Evolutionary conservation across 2,329 filamentous ascomycete genomes (phyloP).

Genomic region (Stagonosporopsis cucurbitacearum): DNA sequence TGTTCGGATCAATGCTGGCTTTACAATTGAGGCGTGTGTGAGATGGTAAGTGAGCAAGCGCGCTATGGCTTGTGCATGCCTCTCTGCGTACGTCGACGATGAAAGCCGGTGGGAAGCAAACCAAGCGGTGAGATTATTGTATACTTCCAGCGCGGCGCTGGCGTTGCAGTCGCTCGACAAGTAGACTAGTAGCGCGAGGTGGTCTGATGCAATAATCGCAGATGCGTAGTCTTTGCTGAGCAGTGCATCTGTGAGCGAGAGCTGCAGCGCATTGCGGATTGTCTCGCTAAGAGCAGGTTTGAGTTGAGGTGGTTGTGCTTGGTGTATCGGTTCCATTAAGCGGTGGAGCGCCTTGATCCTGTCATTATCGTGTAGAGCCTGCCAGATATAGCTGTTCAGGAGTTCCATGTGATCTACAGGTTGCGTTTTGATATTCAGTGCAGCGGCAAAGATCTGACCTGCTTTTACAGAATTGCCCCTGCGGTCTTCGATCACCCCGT

Average conservation of each 20-base stretch:
- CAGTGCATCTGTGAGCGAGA: slow-evolving; percentile 60
- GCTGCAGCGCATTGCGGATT: not conserved
- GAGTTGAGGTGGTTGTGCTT: not conserved
- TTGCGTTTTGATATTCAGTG: slow-evolving; percentile 64
- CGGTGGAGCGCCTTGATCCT: slow-evolving; percentile 41
- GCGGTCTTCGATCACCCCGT: slow-evolving; percentile 73
- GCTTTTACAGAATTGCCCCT: slow-evolving; percentile 65
- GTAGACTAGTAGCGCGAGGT: slow-evolving; percentile 71
- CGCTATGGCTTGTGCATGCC: slow-evolving; percentile 71
- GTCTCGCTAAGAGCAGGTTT: not conserved
- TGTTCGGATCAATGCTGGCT: slow-evolving; percentile 68
- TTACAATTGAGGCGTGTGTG: slow-evolving; percentile 67
- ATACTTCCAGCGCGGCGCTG: slow-evolving; percentile 47
- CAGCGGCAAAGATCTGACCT: slow-evolving; percentile 69
- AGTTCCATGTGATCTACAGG: slow-evolving; percentile 60
- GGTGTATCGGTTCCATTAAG: slow-evolving; percentile 27
- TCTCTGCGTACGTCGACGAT: slow-evolving; percentile 59
- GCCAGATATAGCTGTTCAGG: slow-evolving; percentile 69
- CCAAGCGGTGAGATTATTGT: slow-evolving; percentile 34
- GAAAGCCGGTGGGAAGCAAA: slow-evolving; percentile 33
- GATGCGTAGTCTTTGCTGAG: slow-evolving; percentile 50
- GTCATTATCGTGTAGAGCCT: slow-evolving; percentile 61
- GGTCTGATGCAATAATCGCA: slow-evolving; percentile 65
- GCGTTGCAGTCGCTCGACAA: slow-evolving; percentile 55
- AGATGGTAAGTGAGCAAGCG: slow-evolving; percentile 72